A percentile compares a stretch with the other conserved stretches of the same genome.
Conservation (phyloP, 2,329 filamentous ascomycete genomes). For the Tolypocladium pustulatum region DNA sequence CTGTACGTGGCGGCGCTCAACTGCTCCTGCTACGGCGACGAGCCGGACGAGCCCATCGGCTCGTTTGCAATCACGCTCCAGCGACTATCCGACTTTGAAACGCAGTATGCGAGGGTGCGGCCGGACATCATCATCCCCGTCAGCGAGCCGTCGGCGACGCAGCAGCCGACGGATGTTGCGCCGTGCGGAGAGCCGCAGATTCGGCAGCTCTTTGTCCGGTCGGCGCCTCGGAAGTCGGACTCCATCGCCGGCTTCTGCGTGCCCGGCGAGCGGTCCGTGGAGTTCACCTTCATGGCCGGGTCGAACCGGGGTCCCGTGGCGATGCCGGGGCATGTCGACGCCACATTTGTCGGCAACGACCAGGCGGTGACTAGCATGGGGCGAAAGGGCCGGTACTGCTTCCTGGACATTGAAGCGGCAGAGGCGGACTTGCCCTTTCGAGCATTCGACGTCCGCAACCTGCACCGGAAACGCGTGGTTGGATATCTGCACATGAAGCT, state of each 20-base stretch:
- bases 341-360: background rate
- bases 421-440: background rate
- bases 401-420: background rate
- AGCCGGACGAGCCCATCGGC: background rate
- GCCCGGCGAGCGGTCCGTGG: background rate
- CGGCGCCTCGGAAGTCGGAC: background rate
- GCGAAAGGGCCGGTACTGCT: background rate
- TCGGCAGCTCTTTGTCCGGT: background rate
- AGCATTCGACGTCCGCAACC: background rate
- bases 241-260: background rate
- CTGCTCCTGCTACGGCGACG: background rate
- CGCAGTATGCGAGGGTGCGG: conserved; percentile 4
- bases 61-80: conserved; percentile 2
- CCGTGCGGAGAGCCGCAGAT: background rate
- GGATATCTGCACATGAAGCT: background rate
- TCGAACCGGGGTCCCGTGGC: background rate
- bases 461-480: background rate
- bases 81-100: conserved; percentile 5
- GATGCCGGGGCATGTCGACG: background rate
- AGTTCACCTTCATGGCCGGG: background rate
- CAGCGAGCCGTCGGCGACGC: background rate
- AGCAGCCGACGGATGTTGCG: background rate
- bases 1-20: background rate
- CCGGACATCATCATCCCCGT: background rate
- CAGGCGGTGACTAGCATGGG: background rate